phyloP scores from a whole-genome alignment of 2,329 filamentous ascomycete genomes.

The Penicillium sp. region DNA sequence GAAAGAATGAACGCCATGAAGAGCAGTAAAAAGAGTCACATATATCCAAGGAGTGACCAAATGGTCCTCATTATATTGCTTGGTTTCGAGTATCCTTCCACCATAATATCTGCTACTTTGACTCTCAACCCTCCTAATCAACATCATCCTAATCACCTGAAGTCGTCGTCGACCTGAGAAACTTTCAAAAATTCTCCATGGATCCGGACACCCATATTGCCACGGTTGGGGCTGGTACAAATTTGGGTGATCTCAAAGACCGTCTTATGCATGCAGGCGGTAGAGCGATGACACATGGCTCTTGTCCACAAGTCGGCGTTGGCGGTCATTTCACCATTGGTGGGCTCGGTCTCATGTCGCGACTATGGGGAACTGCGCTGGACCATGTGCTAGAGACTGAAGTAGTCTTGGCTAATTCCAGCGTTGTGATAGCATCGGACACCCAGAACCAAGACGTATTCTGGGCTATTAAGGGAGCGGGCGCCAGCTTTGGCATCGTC shows the following conservation, averaged over 20 bases:
- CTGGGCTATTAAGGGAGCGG: slow-evolving; percentile 39
- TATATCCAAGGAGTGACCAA: not conserved
- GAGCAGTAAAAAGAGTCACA: not conserved
- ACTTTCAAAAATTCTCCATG: slow-evolving; percentile 34
- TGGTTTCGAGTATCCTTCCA: not conserved
- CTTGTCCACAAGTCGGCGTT: slow-evolving; percentile 39
- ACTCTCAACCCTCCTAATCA: not conserved
- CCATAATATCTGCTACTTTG: not conserved
- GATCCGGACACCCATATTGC: slow-evolving; percentile 32
- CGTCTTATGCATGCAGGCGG: slow-evolving; percentile 30
- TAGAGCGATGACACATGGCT: slow-evolving; percentile 41
- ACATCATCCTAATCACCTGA: not conserved
- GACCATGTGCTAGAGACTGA: slow-evolving; percentile 52
- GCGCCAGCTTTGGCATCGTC: slow-evolving; percentile 39
- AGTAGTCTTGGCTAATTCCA: slow-evolving; percentile 47
- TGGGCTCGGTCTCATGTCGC: slow-evolving; percentile 41
- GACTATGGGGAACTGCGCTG: slow-evolving; percentile 52
- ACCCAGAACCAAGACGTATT: slow-evolving; percentile 34
- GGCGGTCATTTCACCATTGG: slow-evolving; percentile 45
- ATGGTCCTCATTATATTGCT: not conserved
- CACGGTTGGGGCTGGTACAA: slow-evolving; percentile 36
- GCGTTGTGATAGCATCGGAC: slow-evolving; percentile 30
- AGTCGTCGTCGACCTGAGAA: slow-evolving; percentile 32
- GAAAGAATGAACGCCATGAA: not conserved
- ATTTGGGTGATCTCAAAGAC: slow-evolving; percentile 33